Evolutionary conservation across 2,329 filamentous ascomycete species (phyloP).

Genomic region (Trichophyton schoenleinii): DNA sequence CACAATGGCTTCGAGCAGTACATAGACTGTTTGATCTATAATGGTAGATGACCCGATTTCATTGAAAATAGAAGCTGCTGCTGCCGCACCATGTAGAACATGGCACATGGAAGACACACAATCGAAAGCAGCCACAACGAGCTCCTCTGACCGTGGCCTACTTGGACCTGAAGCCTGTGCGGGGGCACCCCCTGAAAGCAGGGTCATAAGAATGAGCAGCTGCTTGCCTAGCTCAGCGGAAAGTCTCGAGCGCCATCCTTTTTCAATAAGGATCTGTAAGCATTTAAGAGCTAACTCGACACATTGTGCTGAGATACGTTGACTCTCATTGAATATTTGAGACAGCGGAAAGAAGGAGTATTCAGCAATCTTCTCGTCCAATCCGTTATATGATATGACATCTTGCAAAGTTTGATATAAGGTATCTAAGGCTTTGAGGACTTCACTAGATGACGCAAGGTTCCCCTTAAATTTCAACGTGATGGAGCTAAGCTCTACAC

Average conservation of each 20-base stretch:
- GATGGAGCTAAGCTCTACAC: conserved; percentile 45
- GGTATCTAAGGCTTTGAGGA: conserved; percentile 37
- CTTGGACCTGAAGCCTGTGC: conserved; percentile 29
- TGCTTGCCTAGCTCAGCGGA: conserved; percentile 65
- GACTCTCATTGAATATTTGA: conserved; percentile 66
- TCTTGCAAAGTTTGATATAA: conserved; percentile 29
- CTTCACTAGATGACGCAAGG: conserved; percentile 33
- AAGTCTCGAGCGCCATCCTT: conserved; percentile 67
- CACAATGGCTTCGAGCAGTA: conserved; percentile 61
- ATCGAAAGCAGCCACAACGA: conserved; percentile 56
- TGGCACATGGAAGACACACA: conserved; percentile 45
- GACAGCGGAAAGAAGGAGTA: conserved; percentile 92
- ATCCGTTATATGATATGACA: conserved; percentile 28
- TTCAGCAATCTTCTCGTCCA: conserved; percentile 78
- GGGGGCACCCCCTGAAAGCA: conserved; percentile 63
- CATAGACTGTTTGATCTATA: conserved; percentile 68
- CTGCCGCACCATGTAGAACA: conserved; percentile 40
- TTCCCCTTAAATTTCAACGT: conserved; percentile 40
- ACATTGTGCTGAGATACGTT: conserved; percentile 52
- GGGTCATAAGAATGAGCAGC: conserved; percentile 69
- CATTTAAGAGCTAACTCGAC: conserved; percentile 68
- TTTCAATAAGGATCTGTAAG: conserved; percentile 56
- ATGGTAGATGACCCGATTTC: conserved; percentile 55
- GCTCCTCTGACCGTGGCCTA: conserved; percentile 51
- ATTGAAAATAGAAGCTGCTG: conserved; percentile 34